Evolutionary conservation across 2,329 filamentous ascomycete species (phyloP).

Genomic region (Huntiella abstrusa): DNA sequence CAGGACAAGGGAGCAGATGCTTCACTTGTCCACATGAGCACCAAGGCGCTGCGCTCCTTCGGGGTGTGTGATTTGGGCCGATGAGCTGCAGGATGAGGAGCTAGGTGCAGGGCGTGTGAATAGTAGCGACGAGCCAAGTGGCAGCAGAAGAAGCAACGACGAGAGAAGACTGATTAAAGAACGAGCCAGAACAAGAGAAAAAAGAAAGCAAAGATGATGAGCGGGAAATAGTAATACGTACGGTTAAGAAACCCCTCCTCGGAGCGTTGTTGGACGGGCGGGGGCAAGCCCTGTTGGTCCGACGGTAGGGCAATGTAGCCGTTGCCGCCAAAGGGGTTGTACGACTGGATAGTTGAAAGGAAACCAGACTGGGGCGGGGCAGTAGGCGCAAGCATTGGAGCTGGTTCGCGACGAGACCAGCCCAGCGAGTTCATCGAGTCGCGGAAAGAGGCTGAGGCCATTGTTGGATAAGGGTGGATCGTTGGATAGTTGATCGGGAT

Average conservation of each 20-base stretch:
- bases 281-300: conserved; percentile 19
- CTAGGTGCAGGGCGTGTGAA: too few relatives aligned
- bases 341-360: conserved; percentile 59
- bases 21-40: too few relatives aligned
- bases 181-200: background rate
- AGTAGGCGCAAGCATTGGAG: conserved; percentile 52
- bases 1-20: too few relatives aligned
- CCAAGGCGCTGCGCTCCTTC: too few relatives aligned
- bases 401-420: conserved; percentile 71
- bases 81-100: too few relatives aligned
- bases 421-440: conserved; percentile 90
- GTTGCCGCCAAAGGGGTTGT: conserved; percentile 73
- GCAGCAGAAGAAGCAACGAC: too few relatives aligned
- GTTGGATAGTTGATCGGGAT: background rate
- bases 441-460: conserved; percentile 79
- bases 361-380: conserved; percentile 48
- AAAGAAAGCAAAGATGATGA: background rate
- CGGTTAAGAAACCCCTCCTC: conserved; percentile 89
- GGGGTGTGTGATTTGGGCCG: too few relatives aligned
- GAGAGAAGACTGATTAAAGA: too few relatives aligned
- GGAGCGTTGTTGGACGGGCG: conserved; percentile 66
- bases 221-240: conserved; percentile 36
- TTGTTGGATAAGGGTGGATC: conserved; percentile 20
- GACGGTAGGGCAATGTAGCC: conserved; percentile 81
- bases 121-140: too few relatives aligned